phyloP scores from a whole-genome alignment of 306 rosid genomes.

The Lupinus albus region DNA sequence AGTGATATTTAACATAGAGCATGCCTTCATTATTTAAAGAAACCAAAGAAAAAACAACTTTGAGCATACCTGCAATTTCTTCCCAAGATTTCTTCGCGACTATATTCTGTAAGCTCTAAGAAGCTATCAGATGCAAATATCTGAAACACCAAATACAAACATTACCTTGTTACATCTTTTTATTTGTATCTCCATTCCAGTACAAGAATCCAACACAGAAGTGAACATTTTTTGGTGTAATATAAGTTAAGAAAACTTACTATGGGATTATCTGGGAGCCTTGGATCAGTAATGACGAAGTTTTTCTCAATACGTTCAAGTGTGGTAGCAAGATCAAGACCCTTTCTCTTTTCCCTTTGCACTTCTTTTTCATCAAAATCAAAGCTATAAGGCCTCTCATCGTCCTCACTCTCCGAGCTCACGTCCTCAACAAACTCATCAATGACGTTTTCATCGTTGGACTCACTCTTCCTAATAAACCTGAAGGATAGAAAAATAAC shows the following conservation, averaged over 20 bases:
- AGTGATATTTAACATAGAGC: conserved; percentile 4
- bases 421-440: conserved; percentile 40
- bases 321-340: conserved; percentile 96
- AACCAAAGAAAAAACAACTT: neutral
- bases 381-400: conserved; percentile 56
- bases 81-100: conserved; percentile 97
- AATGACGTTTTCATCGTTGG: conserved; percentile 50
- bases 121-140: conserved; percentile 98
- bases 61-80: conserved; percentile 85
- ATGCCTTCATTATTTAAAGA: neutral
- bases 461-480: conserved; percentile 59
- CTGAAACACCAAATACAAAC: conserved; percentile 53
- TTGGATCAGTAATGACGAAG: conserved; percentile 97
- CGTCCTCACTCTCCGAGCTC: conserved; percentile 55
- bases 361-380: conserved; percentile 66
- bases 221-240: neutral
- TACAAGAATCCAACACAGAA: conserved; percentile 15
- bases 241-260: conserved; percentile 53
- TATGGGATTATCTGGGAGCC: conserved; percentile 97
- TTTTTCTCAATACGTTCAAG: conserved; percentile 98
- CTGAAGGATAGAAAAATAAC: conserved; percentile 45
- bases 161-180: conserved; percentile 23
- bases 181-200: neutral
- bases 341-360: conserved; percentile 86
- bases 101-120: conserved; percentile 92